Evolutionary conservation across 257 asterid species (phyloP).

Genomic region (Solanum sejunctum): DNA sequence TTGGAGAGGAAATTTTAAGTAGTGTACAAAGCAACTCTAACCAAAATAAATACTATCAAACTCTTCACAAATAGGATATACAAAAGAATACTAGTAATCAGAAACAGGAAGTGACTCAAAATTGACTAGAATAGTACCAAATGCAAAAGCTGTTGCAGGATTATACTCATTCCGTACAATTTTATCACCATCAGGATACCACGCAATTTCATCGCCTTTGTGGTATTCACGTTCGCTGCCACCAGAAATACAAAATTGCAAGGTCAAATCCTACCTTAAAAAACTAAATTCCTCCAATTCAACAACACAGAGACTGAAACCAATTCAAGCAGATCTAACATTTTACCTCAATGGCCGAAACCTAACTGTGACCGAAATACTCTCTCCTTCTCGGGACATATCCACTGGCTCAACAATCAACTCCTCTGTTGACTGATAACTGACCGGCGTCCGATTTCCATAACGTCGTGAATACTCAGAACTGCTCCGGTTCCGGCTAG

Average conservation of each 20-base stretch:
- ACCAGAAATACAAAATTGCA: conserved; percentile 15
- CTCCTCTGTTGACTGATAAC: conserved; percentile 57
- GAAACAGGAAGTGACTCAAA: not conserved
- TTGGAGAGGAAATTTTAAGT: not conserved
- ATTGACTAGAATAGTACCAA: conserved; percentile 36
- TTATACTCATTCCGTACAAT: conserved; percentile 82
- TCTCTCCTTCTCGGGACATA: conserved; percentile 67
- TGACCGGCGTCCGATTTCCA: conserved; percentile 38
- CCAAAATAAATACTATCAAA: not conserved
- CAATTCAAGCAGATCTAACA: conserved; percentile 43
- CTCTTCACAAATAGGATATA: not conserved
- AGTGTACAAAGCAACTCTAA: not conserved
- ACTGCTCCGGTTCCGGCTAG: conserved; percentile 32
- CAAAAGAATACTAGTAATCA: not conserved
- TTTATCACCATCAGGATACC: conserved; percentile 85
- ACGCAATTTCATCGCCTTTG: conserved; percentile 85
- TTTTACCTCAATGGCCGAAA: conserved; percentile 94
- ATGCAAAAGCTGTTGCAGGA: conserved; percentile 80
- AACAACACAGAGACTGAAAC: conserved; percentile 14
- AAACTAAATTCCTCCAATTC: conserved; percentile 2
- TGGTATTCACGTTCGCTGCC: conserved; percentile 85
- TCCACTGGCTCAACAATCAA: conserved; percentile 49
- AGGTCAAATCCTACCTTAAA: conserved; percentile 22
- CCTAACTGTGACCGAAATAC: conserved; percentile 89
- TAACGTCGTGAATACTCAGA: conserved; percentile 21